Base-by-base conservation (phyloP, 768 basidiomycete genomes). In the Tulasnella sp. region DNA sequence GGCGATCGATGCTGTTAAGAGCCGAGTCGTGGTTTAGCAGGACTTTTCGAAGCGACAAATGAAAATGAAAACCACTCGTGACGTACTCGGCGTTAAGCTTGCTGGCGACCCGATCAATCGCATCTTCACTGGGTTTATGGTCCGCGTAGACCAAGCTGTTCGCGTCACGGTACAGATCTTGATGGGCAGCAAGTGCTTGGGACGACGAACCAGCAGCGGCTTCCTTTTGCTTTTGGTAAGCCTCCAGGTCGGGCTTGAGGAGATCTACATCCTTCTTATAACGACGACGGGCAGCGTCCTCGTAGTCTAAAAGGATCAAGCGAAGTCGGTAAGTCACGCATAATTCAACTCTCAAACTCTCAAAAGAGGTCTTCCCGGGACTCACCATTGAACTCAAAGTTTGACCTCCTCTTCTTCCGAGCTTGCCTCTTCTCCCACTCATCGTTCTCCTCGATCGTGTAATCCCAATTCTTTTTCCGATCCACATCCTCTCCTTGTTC, bases 81-180 rank as follows among this genome's bases (percentile, higher is more conserved):
- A 88, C 95, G 74, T 79, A 94, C 96, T 98, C 97, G 80, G 84
- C 84, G 78, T 98, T 98, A 76, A 99, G 89, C 82, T 98, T 95
- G 75, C 87, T 82, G 40, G 95, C 89, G 29, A 98, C 90, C 42
- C 92, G 82, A 80, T 99, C 97, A 73, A 98, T 93, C 5, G 94
- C 95, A 59, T 98, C 97, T 77, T 99, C 96, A 22, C 85, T 87
- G 3, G 97, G 97, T 77, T 96, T 97, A 83, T 87, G 94, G 80
- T 98, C 95, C 1, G 92, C 96, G 78, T 98, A 99, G 12, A 94
- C 84, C 29, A 98, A 83, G 3, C 89, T 92, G 77, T 97, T 96
- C 34, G 94, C 92, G 75, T 98, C 96, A 66, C 95, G 86, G 80
- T 98, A 99, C 62, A 98, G 83, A 75, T 87, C 88, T 75, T 96